Evolutionary conservation across 805 yeast species (phyloP).

Genomic region (Ascoidea rubescens): DNA sequence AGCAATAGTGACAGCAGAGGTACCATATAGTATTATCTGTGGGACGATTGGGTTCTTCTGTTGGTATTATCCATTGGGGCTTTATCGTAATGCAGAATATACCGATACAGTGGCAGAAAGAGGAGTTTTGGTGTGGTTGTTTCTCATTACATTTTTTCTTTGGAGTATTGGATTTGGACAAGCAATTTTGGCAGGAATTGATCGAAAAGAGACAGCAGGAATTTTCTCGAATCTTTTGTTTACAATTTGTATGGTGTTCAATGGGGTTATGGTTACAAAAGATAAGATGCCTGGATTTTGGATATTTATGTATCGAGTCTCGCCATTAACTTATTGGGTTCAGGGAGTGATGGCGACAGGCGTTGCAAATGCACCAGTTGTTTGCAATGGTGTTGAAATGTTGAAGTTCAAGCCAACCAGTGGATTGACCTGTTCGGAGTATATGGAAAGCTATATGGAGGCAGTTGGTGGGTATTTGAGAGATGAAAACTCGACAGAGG

Average conservation of each 20-base stretch:
- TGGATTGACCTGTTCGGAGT: slow-evolving; percentile 46
- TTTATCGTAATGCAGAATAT: slow-evolving; percentile 42
- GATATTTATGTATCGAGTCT: slow-evolving; percentile 63
- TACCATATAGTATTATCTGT: slow-evolving; percentile 46
- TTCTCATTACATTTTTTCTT: slow-evolving; percentile 31
- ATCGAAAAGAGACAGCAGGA: slow-evolving; percentile 49
- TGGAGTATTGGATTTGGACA: slow-evolving; percentile 48
- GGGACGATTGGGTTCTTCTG: slow-evolving; percentile 50
- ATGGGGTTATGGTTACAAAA: slow-evolving; percentile 64
- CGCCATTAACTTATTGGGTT: slow-evolving; percentile 58
- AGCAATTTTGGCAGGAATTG: slow-evolving; percentile 42
- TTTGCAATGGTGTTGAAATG: slow-evolving; percentile 34
- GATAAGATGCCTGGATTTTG: slow-evolving; percentile 57
- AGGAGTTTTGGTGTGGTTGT: slow-evolving; percentile 44
- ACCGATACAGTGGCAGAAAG: slow-evolving; percentile 30
- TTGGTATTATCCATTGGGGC: slow-evolving; percentile 65
- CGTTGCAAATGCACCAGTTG: slow-evolving; percentile 33
- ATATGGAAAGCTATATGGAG: slow-evolving; percentile 24
- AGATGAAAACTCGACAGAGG: slow-evolving; percentile 26
- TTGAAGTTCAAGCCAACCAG: slow-evolving; percentile 35
- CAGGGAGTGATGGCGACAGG: slow-evolving; percentile 40
- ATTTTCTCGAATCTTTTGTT: slow-evolving; percentile 41
- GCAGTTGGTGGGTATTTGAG: slow-evolving; percentile 29
- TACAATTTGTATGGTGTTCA: slow-evolving; percentile 52
- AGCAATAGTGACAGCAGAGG: slow-evolving; percentile 40